These are phyloP conservation scores for Apiospora saccharicola DNA, from an alignment of 2,329 filamentous ascomycete species.

Conservation along the genomic window DNA sequence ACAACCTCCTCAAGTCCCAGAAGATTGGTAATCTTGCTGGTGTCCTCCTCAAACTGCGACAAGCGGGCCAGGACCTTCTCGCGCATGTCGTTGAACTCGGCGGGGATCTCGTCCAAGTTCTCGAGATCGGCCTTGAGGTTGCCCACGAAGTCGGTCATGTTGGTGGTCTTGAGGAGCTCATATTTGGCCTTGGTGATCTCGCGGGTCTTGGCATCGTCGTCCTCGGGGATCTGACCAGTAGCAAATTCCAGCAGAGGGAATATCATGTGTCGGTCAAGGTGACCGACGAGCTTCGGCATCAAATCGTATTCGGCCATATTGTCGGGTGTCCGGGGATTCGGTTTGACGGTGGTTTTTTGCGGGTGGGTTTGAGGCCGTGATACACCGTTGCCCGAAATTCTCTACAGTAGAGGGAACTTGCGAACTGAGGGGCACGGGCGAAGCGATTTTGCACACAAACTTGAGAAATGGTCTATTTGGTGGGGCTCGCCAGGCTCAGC, in stretches of 20 bases:
- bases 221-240: slow-evolving; percentile 81
- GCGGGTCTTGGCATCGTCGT: slow-evolving; percentile 63
- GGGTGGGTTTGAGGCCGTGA: slow-evolving; percentile 6
- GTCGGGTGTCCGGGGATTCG: slow-evolving; percentile 47
- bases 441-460: slow-evolving; percentile 21
- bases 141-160: slow-evolving; percentile 98
- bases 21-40: slow-evolving; percentile 85
- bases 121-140: slow-evolving; percentile 91
- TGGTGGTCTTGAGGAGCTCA: slow-evolving; percentile 93
- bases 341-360: slow-evolving; percentile 31
- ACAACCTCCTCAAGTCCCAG: slow-evolving; percentile 90
- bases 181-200: slow-evolving; percentile 89
- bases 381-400: slow-evolving; percentile 17
- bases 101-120: slow-evolving; percentile 76
- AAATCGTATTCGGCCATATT: slow-evolving; percentile 78
- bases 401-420: not conserved
- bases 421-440: slow-evolving; percentile 20
- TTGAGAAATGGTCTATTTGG: slow-evolving; percentile 21
- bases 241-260: slow-evolving; percentile 96
- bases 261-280: slow-evolving; percentile 95
- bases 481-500: slow-evolving; percentile 4
- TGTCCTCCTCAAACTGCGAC: slow-evolving; percentile 86
- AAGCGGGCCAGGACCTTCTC: slow-evolving; percentile 86
- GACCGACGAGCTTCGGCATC: slow-evolving; percentile 85
- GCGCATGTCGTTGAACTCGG: slow-evolving; percentile 88